phyloP scores from a whole-genome alignment of 768 basidiomycete genomes.

The Nidularia sp. region DNA sequence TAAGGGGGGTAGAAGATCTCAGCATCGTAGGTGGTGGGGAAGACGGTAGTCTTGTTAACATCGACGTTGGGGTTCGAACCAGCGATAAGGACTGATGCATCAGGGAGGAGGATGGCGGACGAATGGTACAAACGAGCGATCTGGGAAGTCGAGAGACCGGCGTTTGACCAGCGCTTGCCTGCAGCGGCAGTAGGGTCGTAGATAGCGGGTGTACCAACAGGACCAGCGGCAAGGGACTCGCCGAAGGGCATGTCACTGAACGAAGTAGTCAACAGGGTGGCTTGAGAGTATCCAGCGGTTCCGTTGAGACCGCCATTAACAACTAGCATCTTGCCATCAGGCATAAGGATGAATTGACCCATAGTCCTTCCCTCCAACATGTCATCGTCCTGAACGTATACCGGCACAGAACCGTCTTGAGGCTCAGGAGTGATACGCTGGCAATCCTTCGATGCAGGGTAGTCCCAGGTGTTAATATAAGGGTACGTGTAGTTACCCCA shows the following conservation, averaged over 20 bases:
- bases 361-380: conserved; percentile 79
- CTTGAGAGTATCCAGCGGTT: conserved; percentile 80
- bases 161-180: conserved; percentile 73
- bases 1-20: conserved; percentile 93
- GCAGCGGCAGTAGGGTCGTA: conserved; percentile 73
- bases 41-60: conserved; percentile 56
- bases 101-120: conserved; percentile 83
- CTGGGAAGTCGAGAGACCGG: conserved; percentile 52
- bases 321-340: conserved; percentile 73
- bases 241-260: conserved; percentile 60
- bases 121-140: conserved; percentile 92
- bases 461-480: conserved; percentile 67
- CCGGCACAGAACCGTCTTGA: conserved; percentile 52
- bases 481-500: conserved; percentile 81
- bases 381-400: conserved; percentile 69
- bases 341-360: conserved; percentile 87
- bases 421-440: conserved; percentile 88
- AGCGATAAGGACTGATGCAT: conserved; percentile 81
- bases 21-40: conserved; percentile 75
- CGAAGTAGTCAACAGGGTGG: conserved; percentile 41
- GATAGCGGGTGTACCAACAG: conserved; percentile 74
- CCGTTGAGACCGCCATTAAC: conserved; percentile 83
- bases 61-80: conserved; percentile 95
- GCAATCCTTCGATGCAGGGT: conserved; percentile 69
- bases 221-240: conserved; percentile 75